These are phyloP conservation scores for Kockiozyma suomiensis DNA, from an alignment of 805 yeast species.

Conservation along the genomic window DNA sequence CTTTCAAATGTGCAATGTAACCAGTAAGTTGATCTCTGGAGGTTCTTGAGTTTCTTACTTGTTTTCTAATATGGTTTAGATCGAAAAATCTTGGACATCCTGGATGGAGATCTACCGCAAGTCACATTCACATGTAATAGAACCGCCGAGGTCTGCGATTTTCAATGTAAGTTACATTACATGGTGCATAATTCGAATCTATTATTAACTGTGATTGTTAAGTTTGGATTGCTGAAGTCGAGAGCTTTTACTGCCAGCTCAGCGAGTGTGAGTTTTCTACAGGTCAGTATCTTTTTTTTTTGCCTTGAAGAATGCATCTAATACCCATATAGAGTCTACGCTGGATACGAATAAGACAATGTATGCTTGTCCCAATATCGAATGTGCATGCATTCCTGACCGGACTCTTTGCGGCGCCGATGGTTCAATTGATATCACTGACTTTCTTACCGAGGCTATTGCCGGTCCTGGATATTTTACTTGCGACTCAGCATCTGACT, in stretches of 20 bases:
- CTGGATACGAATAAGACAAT: slow-evolving; percentile 61
- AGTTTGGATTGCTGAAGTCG: slow-evolving; percentile 87
- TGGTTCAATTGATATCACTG: slow-evolving; percentile 89
- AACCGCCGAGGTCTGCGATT: slow-evolving; percentile 67
- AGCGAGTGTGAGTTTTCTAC: slow-evolving; percentile 69
- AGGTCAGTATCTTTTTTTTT: slow-evolving; percentile 47
- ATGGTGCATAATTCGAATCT: neutral
- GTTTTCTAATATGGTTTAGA: slow-evolving; percentile 22
- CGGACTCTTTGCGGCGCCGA: slow-evolving; percentile 91
- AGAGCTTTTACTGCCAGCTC: slow-evolving; percentile 88
- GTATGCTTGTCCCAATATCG: slow-evolving; percentile 73
- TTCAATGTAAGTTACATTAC: slow-evolving; percentile 56
- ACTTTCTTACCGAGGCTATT: slow-evolving; percentile 85
- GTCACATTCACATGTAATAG: slow-evolving; percentile 88
- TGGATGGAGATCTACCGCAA: slow-evolving; percentile 82
- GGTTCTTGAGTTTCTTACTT: neutral
- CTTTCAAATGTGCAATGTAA: slow-evolving; percentile 93
- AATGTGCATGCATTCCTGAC: slow-evolving; percentile 90
- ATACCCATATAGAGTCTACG: slow-evolving; percentile 11
- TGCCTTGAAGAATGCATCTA: neutral
- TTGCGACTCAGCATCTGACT: slow-evolving; percentile 64
- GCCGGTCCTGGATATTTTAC: slow-evolving; percentile 90
- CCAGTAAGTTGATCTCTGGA: slow-evolving; percentile 50
- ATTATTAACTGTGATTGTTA: neutral
- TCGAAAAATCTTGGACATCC: slow-evolving; percentile 75